Evolutionary conservation across 1,284 basidiomycete genomes (phyloP), one percentile per base, ranked within the genome.

Genomic region (Phlebopus sp.): DNA sequence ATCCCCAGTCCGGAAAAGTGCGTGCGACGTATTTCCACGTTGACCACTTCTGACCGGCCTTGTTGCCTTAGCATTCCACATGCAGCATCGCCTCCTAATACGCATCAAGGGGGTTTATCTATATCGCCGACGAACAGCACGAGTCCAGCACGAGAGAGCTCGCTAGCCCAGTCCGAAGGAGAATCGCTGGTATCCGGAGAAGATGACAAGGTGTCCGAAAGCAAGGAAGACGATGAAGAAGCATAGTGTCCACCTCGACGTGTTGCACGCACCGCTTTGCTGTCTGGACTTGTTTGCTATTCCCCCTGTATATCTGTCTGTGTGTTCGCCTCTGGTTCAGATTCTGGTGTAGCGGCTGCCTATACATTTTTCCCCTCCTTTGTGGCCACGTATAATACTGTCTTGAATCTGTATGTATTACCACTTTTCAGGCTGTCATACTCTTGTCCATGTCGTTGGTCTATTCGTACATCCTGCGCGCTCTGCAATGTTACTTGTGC

Each of bases 1-100:
- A 97, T 97, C 58, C 94, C 94, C 19, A 95, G 91, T 68, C 93
- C 94, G 25, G 91, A 97, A 73, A 92, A 91, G 92, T 93, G 63
- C 54, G 88, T 74, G n/a, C 18, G 13, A 5, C 15, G 19, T 19
- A 29, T 23, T 39, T 30, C 29, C 27, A 15, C 45, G 46, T 37
- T 47, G 19, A 47, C 37, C 30, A 21, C 15, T 32, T 29, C 34
- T 35, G 31, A 43, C 46, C 29, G 37, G 38, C 29, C 32, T 53
- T 50, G 49, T 44, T 54, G 40, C 38, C 42, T 47, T 53, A 90
- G 84, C 64, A 90, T 87, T 63, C 86, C 84, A 35, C 87, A 89
- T 66, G 86, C 86, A 46, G 81, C 84, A 41, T 78, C 80, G 27
- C 77, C 82, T 9, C 71, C 74, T 43, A 77, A 76, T 49, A 70